Conservation (phyloP, 805 yeast genomes). For the Starmerella sirachaensis region DNA sequence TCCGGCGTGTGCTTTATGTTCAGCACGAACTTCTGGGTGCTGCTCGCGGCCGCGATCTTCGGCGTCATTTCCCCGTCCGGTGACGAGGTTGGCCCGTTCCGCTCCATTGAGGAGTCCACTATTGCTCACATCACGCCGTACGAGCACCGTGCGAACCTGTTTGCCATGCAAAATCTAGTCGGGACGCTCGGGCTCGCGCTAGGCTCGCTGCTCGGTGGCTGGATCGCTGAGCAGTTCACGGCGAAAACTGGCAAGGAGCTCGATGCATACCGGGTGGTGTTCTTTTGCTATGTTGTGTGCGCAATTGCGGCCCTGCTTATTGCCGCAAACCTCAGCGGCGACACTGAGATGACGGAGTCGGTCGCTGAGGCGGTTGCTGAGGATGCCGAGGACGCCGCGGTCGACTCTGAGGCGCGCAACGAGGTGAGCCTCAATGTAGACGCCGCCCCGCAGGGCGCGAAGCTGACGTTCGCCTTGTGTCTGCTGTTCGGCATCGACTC, state of each 20-base stretch:
- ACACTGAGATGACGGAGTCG: constrained; percentile 1
- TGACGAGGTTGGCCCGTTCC: constrained; percentile 83
- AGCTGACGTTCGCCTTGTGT: constrained; percentile 14
- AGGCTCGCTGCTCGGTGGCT: constrained; percentile 58
- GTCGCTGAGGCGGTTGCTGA: not conserved
- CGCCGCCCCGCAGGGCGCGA: not conserved
- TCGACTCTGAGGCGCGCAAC: not conserved
- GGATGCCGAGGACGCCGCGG: not conserved
- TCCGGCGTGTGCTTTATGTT: constrained; percentile 59
- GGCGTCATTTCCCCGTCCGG: constrained; percentile 88
- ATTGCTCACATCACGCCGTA: constrained; percentile 57
- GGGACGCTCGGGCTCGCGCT: constrained; percentile 63
- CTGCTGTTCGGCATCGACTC: constrained; percentile 66
- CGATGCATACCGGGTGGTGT: constrained; percentile 42
- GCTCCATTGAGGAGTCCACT: constrained; percentile 72
- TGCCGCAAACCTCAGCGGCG: constrained; percentile 34
- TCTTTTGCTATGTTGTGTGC: constrained; percentile 42
- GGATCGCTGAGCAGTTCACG: constrained; percentile 35
- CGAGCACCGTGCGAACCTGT: constrained; percentile 48
- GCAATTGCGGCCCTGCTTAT: constrained; percentile 39
- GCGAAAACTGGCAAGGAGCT: constrained; percentile 23
- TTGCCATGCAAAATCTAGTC: constrained; percentile 59
- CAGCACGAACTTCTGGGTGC: constrained; percentile 39
- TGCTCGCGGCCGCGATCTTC: constrained; percentile 58
- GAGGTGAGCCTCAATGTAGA: no score